phyloP scores from a whole-genome alignment of 1,284 basidiomycete genomes.

The Volvariella surrecta region DNA sequence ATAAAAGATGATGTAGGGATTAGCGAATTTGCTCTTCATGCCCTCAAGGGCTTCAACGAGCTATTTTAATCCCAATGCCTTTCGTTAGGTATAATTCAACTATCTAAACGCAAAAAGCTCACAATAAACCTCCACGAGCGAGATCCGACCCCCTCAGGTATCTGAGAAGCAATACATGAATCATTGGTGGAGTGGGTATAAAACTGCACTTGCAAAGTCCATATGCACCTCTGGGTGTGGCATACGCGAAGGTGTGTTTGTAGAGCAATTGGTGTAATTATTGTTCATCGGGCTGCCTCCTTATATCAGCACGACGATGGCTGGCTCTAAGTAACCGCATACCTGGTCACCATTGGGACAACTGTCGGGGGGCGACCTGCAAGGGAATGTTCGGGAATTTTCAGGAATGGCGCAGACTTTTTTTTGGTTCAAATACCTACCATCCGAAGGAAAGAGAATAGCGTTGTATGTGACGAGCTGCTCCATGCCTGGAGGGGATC shows the following conservation, averaged over 20 bases:
- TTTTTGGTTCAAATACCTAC: no score
- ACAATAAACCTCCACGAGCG: conserved; percentile 69
- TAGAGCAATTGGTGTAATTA: conserved; percentile 22
- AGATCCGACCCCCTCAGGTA: conserved; percentile 59
- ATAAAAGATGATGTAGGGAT: conserved; percentile 75
- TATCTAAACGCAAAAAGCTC: conserved; percentile 15
- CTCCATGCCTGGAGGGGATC: conserved; percentile 36
- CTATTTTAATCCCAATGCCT: conserved; percentile 24
- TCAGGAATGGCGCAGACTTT: conserved; percentile 1
- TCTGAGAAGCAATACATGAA: conserved; percentile 17
- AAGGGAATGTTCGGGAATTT: not conserved
- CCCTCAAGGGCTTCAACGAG: conserved; percentile 66
- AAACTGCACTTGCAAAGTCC: conserved; percentile 49
- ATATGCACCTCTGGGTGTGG: conserved; percentile 77
- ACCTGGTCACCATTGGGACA: conserved; percentile 60
- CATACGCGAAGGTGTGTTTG: conserved; percentile 39
- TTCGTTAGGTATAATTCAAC: no score
- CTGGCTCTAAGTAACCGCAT: conserved; percentile 2
- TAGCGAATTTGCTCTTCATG: conserved; percentile 67
- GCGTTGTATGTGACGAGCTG: conserved; percentile 52
- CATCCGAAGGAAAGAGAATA: conserved; percentile 55
- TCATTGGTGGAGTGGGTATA: conserved; percentile 8
- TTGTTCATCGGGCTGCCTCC: conserved; percentile 38
- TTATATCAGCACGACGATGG: no score
- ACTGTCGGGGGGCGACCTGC: conserved; percentile 54